A percentile compares a stretch with the other conserved stretches of the same genome.
Conservation (phyloP, 78 protist genomes). For the Dictyostelium intermedium region DNA sequence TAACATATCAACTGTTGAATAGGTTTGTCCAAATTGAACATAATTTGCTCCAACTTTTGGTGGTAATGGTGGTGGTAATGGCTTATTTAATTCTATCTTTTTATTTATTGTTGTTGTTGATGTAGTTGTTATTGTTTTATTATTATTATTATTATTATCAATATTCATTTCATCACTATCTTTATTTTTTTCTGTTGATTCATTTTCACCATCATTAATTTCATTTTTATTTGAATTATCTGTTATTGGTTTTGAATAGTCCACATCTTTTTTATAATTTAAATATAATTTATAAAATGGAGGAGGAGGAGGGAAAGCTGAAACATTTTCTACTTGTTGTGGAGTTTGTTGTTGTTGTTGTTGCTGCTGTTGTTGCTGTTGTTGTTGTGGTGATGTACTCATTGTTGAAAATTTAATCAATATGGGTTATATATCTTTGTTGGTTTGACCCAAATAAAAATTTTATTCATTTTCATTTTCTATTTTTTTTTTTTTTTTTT, state of each 20-base stretch:
- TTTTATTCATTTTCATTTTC: not conserved
- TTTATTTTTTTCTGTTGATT: not conserved
- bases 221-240: not conserved
- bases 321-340: constrained; percentile 50
- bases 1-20: constrained; percentile 59
- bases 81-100: not conserved
- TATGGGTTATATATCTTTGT: not conserved
- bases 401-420: no score
- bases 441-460: not conserved
- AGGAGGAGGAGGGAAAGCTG: constrained; percentile 75
- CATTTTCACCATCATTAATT: not conserved
- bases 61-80: constrained; percentile 68
- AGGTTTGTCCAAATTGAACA: constrained; percentile 32
- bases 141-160: not conserved
- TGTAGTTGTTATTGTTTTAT: not conserved
- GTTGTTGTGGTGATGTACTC: not conserved
- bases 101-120: not conserved
- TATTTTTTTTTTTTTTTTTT: not conserved
- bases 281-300: constrained; percentile 70
- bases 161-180: not conserved
- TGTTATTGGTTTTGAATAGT: not conserved
- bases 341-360: not conserved
- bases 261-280: constrained; percentile 18
- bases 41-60: constrained; percentile 46
- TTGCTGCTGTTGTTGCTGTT: not conserved